Evolutionary conservation across 257 asterid genomes (phyloP).

Genomic region (Solanum sejunctum): DNA sequence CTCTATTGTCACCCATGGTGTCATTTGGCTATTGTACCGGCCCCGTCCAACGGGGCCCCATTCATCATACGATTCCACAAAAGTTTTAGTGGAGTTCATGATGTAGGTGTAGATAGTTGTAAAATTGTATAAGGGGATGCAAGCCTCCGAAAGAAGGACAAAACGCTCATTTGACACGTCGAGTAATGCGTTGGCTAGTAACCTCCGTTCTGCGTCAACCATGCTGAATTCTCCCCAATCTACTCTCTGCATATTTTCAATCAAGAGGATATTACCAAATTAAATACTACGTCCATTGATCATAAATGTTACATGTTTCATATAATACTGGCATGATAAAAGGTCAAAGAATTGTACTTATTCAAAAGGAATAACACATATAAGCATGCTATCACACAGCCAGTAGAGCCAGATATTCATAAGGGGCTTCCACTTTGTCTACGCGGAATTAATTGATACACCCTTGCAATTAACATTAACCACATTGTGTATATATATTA

Average conservation of each 20-base stretch:
- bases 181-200: conserved; percentile 70
- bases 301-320: background rate
- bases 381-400: background rate
- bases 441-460: no score
- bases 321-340: background rate
- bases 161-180: conserved; percentile 74
- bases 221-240: conserved; percentile 78
- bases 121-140: conserved; percentile 67
- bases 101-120: conserved; percentile 37
- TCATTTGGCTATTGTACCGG: conserved; percentile 44
- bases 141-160: conserved; percentile 64
- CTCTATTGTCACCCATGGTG: conserved; percentile 20
- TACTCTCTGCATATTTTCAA: conserved; percentile 9
- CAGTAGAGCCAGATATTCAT: background rate
- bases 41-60: conserved; percentile 60
- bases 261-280: background rate
- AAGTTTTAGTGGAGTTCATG: conserved; percentile 29
- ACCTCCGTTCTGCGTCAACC: conserved; percentile 82
- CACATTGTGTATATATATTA: no score
- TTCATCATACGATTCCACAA: conserved; percentile 47
- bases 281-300: background rate
- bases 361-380: background rate
- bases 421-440: background rate
- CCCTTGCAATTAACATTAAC: no score
- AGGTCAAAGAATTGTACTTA: background rate